Base-by-base conservation (phyloP, 108 stramenopile genomes). In the Skeletonema costatum region DNA sequence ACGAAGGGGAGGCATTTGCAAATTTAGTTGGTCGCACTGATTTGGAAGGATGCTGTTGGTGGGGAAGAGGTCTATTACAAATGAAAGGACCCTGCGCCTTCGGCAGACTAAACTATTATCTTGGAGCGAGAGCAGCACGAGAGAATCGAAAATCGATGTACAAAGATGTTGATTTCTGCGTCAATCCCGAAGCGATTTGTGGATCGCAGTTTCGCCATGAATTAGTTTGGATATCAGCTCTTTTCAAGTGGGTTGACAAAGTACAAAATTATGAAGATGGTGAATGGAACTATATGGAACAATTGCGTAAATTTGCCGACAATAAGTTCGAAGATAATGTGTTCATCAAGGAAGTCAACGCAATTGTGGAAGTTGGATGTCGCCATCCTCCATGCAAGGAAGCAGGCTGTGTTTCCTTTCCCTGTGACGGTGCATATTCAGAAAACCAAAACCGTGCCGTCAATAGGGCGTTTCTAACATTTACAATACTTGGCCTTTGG, bases 11-110 rank as follows among this genome's bases (percentile, higher is more conserved):
- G 19, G 65, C 78, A n/a, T 74, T 62, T 69, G 78, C 78, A 16
- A 74, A 74, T 33, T 61, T 66, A 10, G 74, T 68, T 67, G 74
- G 73, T 17, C 32, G 77, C 2, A 71, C 64, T 0, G 77, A 83
- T n/a, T 62, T 83, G 9, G 68, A 73, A 51, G 77, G 77, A 11
- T 83, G 82, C 38, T 83, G 82, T 46, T 83, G 82, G 82, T 83
- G 82, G 82, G 77, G 77, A 3, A 38, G 82, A n/a, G 82, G 82
- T 13, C 30, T 83, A 5, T 50, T 83, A 12, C 82, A 83, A 35
- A 78, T 66, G 11, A 83, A 70, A 64, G 82, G 82, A 17, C 14
- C 65, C 10, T 83, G 82, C 35, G 31, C 32, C 32, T 78, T 67
- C 53, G 82, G 82, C 8, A 71, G 62, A n/a, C 60, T 83, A 0